Percentiles rank a stretch among this genome's conserved stretches.
These are phyloP conservation scores for Talaromyces pinophilus DNA, from an alignment of 2,329 filamentous ascomycete species.

Conservation along the genomic window DNA sequence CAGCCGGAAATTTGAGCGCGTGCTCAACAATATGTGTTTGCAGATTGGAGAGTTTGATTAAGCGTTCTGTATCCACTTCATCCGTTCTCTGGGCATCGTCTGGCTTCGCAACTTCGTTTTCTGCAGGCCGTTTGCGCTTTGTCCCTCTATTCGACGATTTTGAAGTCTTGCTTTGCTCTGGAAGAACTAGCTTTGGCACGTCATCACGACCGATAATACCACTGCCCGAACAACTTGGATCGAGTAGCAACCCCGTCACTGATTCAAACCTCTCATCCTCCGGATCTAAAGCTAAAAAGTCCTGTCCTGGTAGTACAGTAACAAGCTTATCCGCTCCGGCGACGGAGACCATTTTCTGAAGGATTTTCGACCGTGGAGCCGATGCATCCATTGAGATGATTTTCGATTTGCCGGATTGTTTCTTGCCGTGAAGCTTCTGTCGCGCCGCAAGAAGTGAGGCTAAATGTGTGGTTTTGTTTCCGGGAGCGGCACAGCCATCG, in stretches of 20 bases:
- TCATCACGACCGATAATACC: slow-evolving; percentile 90
- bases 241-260: slow-evolving; percentile 82
- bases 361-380: slow-evolving; percentile 63
- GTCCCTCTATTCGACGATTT: slow-evolving; percentile 32
- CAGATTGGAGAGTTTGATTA: slow-evolving; percentile 74
- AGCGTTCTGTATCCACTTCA: slow-evolving; percentile 60
- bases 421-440: slow-evolving; percentile 27
- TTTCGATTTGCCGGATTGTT: slow-evolving; percentile 30
- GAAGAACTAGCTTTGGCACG: slow-evolving; percentile 67
- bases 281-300: slow-evolving; percentile 79
- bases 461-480: slow-evolving; percentile 95
- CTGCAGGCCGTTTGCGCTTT: slow-evolving; percentile 45
- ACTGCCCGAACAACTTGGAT: slow-evolving; percentile 93
- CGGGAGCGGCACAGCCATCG: slow-evolving; percentile 92
- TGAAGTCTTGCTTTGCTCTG: slow-evolving; percentile 30
- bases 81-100: slow-evolving; percentile 44
- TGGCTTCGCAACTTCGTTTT: slow-evolving; percentile 31
- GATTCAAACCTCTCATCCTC: slow-evolving; percentile 59
- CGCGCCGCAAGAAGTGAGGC: slow-evolving; percentile 65
- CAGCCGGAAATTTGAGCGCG: slow-evolving; percentile 77
- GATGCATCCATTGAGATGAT: slow-evolving; percentile 56
- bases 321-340: slow-evolving; percentile 68
- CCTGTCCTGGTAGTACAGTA: slow-evolving; percentile 72
- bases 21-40: slow-evolving; percentile 81
- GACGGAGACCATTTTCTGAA: slow-evolving; percentile 79